Conservation (phyloP, 2,329 filamentous ascomycete species). For the Aspergillus ochraceoroseus region DNA sequence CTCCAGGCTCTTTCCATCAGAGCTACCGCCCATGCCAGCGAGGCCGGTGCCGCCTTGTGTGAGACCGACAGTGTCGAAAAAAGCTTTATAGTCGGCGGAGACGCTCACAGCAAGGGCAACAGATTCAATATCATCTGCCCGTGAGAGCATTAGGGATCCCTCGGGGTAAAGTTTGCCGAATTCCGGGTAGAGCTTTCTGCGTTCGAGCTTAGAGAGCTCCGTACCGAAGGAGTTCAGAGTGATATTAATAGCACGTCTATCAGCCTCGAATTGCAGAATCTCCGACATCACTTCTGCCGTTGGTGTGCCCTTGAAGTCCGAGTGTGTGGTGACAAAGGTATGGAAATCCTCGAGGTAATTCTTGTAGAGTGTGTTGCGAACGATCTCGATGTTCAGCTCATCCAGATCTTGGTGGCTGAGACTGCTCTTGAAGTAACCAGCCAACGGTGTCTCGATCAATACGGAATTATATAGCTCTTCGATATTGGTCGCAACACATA, state of each 20-base stretch:
- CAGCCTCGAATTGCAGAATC: slow-evolving; percentile 93
- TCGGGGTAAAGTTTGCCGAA: slow-evolving; percentile 92
- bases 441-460: slow-evolving; percentile 90
- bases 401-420: slow-evolving; percentile 94
- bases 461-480: slow-evolving; percentile 99
- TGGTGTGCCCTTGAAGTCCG: slow-evolving; percentile 80
- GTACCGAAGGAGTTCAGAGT: slow-evolving; percentile 98
- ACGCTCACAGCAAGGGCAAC: slow-evolving; percentile 91
- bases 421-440: slow-evolving; percentile 95
- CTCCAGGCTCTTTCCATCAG: slow-evolving; percentile 84
- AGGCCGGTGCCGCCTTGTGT: slow-evolving; percentile 68
- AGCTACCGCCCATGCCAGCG: slow-evolving; percentile 71
- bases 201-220: slow-evolving; percentile 85
- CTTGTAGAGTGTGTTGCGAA: slow-evolving; percentile 97
- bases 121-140: slow-evolving; percentile 90
- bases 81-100: slow-evolving; percentile 86
- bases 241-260: slow-evolving; percentile 96
- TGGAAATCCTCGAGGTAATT: slow-evolving; percentile 99
- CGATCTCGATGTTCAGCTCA: slow-evolving; percentile 98
- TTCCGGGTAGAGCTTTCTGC: slow-evolving; percentile 90
- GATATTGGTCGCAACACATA: slow-evolving; percentile 96
- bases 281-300: slow-evolving; percentile 94
- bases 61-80: slow-evolving; percentile 86
- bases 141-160: slow-evolving; percentile 87
- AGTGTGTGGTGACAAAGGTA: slow-evolving; percentile 83